Conservation (phyloP, 345 rosid genomes). For the Moricandia arvensis region DNA sequence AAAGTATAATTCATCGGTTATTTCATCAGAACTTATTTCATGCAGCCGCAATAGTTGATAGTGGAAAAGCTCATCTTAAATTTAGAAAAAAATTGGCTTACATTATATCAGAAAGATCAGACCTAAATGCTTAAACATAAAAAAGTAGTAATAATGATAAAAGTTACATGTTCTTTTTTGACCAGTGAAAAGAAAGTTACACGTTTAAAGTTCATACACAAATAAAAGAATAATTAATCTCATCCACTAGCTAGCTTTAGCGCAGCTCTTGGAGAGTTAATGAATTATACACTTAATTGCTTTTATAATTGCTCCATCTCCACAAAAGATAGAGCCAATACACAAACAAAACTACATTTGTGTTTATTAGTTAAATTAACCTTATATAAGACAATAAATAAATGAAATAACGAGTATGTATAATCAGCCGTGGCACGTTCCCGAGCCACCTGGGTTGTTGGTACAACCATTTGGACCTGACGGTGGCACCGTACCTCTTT, state of each 20-base stretch:
- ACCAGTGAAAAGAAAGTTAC: neutral
- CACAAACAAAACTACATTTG: neutral
- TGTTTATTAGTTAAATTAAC: constrained; percentile 8
- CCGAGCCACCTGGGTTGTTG: constrained; percentile 21
- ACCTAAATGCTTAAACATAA: neutral
- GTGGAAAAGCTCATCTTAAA: too few relatives aligned
- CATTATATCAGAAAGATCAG: neutral
- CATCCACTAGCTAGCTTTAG: constrained; percentile 16
- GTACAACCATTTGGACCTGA: constrained; percentile 33
- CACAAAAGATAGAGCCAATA: neutral
- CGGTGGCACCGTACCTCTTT: neutral
- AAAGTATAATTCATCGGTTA: too few relatives aligned
- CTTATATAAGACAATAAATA: neutral
- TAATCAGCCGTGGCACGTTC: constrained; percentile 15
- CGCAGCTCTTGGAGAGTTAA: constrained; percentile 14
- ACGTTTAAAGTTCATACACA: neutral
- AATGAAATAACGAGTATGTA: constrained; percentile 9
- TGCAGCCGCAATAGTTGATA: too few relatives aligned
- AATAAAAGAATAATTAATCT: constrained; percentile 11
- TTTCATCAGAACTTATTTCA: too few relatives aligned
- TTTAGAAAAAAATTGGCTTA: neutral
- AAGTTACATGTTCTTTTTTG: neutral
- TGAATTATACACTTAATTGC: constrained; percentile 26
- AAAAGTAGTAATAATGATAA: neutral
- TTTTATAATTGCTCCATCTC: neutral